Conservation (phyloP, 352 stramenopile species). For the Phytopythium montanum region DNA sequence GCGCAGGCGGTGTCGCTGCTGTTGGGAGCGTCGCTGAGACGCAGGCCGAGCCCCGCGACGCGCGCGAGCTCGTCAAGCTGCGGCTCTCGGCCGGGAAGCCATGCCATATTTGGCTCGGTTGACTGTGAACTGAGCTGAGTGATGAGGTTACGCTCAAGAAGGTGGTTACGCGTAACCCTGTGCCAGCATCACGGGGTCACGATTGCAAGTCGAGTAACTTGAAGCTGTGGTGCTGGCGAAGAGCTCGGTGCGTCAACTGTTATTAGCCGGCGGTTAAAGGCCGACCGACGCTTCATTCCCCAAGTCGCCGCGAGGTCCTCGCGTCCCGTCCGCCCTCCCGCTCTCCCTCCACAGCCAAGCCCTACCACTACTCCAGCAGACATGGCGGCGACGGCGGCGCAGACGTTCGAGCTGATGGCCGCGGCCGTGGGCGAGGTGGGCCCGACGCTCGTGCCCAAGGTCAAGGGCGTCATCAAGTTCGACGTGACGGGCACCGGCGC, state of each 20-base stretch:
- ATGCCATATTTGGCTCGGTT: background rate
- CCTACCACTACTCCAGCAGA: background rate
- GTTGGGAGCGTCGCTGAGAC: too few relatives aligned
- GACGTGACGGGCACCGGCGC: constrained; percentile 58
- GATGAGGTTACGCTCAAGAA: background rate
- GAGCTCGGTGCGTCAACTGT: too few relatives aligned
- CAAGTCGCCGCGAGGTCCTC: background rate
- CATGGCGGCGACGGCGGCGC: constrained; percentile 41
- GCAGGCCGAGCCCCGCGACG: constrained; percentile 32
- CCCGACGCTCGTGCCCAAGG: constrained; percentile 62
- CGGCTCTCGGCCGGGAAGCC: constrained; percentile 53
- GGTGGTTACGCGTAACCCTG: background rate
- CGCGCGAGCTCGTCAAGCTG: constrained; percentile 46
- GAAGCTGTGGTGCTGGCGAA: too few relatives aligned
- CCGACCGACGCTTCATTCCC: too few relatives aligned
- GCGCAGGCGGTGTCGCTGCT: background rate
- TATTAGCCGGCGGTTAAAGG: too few relatives aligned
- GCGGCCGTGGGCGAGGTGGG: constrained; percentile 64
- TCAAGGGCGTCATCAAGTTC: constrained; percentile 83
- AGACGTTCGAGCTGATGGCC: constrained; percentile 73
- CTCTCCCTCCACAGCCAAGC: background rate
- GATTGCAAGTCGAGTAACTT: too few relatives aligned
- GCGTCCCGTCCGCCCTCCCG: background rate
- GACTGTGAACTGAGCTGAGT: background rate
- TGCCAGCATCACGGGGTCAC: too few relatives aligned